Conservation (phyloP, 2,329 filamentous ascomycete species). For the Alternaria alternata region DNA sequence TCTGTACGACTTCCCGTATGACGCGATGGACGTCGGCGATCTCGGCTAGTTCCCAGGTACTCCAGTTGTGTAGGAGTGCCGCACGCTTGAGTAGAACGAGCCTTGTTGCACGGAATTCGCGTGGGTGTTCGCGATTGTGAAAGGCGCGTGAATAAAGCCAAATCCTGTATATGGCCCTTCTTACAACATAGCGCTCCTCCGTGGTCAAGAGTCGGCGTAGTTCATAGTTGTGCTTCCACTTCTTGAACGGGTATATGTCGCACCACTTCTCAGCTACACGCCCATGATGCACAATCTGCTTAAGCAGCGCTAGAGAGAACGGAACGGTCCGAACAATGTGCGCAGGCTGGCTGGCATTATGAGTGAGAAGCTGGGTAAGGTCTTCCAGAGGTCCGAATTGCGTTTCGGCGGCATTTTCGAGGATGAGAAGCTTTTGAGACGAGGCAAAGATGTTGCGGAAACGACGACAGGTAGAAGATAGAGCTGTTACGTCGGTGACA, state of each 20-base stretch:
- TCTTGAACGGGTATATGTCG: slow-evolving; percentile 69
- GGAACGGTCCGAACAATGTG: slow-evolving; percentile 62
- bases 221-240: slow-evolving; percentile 67
- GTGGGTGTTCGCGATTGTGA: slow-evolving; percentile 61
- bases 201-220: slow-evolving; percentile 61
- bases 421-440: slow-evolving; percentile 63
- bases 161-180: slow-evolving; percentile 66
- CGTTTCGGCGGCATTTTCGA: slow-evolving; percentile 61
- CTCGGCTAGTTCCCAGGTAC: slow-evolving; percentile 63
- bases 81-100: slow-evolving; percentile 61
- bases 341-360: slow-evolving; percentile 66
- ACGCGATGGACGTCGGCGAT: slow-evolving; percentile 66
- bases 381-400: slow-evolving; percentile 68
- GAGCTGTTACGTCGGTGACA: slow-evolving; percentile 62
- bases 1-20: slow-evolving; percentile 64
- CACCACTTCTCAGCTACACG: slow-evolving; percentile 65
- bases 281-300: slow-evolving; percentile 64
- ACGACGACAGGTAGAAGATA: slow-evolving; percentile 64
- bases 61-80: slow-evolving; percentile 67
- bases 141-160: slow-evolving; percentile 69
- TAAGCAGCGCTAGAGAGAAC: slow-evolving; percentile 63
- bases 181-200: slow-evolving; percentile 60
- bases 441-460: slow-evolving; percentile 62
- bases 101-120: slow-evolving; percentile 58
- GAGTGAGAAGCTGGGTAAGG: slow-evolving; percentile 66